These are phyloP conservation scores for Steccherinum ochraceum DNA, from an alignment of 768 basidiomycete genomes.

Conservation along the genomic window DNA sequence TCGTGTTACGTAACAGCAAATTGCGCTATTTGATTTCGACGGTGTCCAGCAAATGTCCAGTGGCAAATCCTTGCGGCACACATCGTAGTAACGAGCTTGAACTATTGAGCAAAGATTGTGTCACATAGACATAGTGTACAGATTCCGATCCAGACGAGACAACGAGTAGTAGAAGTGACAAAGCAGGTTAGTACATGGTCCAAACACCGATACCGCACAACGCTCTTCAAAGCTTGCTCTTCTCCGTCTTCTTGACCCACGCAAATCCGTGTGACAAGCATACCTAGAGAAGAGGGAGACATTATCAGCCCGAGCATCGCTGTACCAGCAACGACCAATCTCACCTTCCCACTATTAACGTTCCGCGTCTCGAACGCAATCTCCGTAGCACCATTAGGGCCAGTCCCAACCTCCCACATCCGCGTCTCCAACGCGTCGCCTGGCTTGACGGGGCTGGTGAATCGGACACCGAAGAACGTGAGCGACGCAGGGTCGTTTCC, in stretches of 20 bases:
- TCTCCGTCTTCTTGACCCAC: conserved; percentile 48
- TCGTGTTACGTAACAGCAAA: no score
- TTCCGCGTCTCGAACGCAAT: conserved; percentile 34
- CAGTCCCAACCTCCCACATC: conserved; percentile 68
- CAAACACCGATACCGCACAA: no score
- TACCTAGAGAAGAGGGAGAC: conserved; percentile 24
- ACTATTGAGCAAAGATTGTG: no score
- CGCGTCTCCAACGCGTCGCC: conserved; percentile 76
- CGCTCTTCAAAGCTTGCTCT: conserved; percentile 38
- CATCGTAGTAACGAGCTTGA: no score
- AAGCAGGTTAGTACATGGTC: no score
- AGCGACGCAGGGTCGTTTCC: conserved; percentile 55
- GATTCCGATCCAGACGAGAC: no score
- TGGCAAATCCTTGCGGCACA: no score
- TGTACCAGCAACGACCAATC: conserved; percentile 3
- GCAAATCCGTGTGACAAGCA: conserved; percentile 60
- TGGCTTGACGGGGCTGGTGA: conserved; percentile 80
- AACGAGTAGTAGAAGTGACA: no score
- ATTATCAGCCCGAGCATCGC: background rate
- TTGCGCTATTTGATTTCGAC: no score
- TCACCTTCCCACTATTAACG: conserved; percentile 32
- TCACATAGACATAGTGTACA: no score
- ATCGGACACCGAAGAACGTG: conserved; percentile 64
- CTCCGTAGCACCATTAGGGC: conserved; percentile 27
- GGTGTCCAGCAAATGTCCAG: no score